Conservation (phyloP, 345 rosid genomes). For the Physaria fendleri region DNA sequence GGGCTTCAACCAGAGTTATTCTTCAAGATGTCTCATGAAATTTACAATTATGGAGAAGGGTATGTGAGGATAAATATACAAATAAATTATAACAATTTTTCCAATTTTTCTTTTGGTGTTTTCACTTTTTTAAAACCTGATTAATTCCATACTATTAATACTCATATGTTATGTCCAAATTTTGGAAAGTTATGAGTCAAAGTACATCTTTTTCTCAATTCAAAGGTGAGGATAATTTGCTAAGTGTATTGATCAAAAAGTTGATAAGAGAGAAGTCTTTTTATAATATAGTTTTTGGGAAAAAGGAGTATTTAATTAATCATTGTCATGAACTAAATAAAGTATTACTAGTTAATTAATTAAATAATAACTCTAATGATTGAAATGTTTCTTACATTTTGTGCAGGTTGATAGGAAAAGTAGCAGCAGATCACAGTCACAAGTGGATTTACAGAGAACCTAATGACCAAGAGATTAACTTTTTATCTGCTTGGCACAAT, state of each 20-base stretch:
- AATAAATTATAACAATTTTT: background rate
- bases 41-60: constrained; percentile 99
- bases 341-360: constrained; percentile 4
- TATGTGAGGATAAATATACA: constrained; percentile 26
- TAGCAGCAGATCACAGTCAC: constrained; percentile 92
- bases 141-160: constrained; percentile 1
- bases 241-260: background rate
- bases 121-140: constrained; percentile 4
- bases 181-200: constrained; percentile 25
- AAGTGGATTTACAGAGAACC: constrained; percentile 95
- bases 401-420: constrained; percentile 88
- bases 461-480: constrained; percentile 84
- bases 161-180: constrained; percentile 11
- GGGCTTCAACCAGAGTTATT: constrained; percentile 93
- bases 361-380: constrained; percentile 24
- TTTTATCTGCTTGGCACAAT: constrained; percentile 93
- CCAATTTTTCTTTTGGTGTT: background rate
- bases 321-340: constrained; percentile 23
- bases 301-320: background rate
- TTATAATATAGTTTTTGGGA: too few species aligned
- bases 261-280: background rate
- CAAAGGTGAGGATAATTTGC: background rate
- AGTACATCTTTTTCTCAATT: constrained; percentile 5
- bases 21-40: constrained; percentile 99
- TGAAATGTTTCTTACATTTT: constrained; percentile 11